Base-by-base conservation (phyloP, 306 rosid genomes). In the Fagus sylvatica region DNA sequence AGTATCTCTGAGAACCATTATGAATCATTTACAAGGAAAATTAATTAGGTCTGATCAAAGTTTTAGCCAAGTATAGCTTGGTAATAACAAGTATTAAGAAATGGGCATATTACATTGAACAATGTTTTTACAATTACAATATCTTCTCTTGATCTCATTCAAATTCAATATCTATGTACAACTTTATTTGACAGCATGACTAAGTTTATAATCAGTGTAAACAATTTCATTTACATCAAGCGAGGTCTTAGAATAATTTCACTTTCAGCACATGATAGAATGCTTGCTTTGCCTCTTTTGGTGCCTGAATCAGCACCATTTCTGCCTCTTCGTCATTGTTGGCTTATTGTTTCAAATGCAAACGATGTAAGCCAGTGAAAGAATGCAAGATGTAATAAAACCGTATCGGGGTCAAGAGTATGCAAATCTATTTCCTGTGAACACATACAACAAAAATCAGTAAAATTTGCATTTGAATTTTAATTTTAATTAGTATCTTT, bases 361-460 rank as follows among this genome's bases (percentile, higher is more conserved):
- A 65, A 17, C 13, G 6, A 17, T 65, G 67, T 75, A 69, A 76
- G 41, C 49, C 76, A 69, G 22, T 41, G 82, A 54, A 75, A 72
- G 62, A 73, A 22, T 56, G 78, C 78, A 72, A 36, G 69, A n/a
- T 30, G 6, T 1, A 64, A 15, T 17, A 64, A 34, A 6, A 36
- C 22, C 4, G 32, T 17, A 37, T 37, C 48, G 2, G 70, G 46
- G 70, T 37, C 28, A 34, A 78, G 61, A 37, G 2, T 70, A 49
- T 43, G 60, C n/a, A 67, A 39, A 53, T 17, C 33, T 15, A 64
- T 42, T 78, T 82, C 83, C 85, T 82, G 86, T 69, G 77, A 71
- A 80, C 56, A 33, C 30, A 60, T 37, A n/a, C 12, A 32, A 9
- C 4, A 70, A 28, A 40, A 64, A 32, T 40, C n/a, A 81, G 49